Evolutionary conservation across 1,284 basidiomycete species (phyloP), one percentile per base, ranked within the genome.

Genomic region (Puccinia triticina): DNA sequence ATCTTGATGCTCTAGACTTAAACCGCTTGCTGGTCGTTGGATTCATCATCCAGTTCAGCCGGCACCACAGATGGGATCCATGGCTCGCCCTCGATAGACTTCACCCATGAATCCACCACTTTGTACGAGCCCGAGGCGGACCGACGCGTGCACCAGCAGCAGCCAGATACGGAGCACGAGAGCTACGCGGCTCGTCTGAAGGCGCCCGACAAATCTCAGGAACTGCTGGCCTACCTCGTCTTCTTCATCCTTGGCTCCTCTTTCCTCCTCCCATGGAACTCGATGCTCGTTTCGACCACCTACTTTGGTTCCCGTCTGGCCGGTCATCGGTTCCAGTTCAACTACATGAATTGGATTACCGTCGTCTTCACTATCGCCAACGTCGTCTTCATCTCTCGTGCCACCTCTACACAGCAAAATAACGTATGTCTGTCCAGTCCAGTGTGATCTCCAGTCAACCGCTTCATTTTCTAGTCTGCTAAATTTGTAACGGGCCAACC

Each of bases 341-440:
- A 34, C 64, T 77, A 77, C 40, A 77, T 77, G 59, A 77, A 77
- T 59, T 77, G 75, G 75, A 48, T 77, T 37, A 59, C 75, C 46
- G 55, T 77, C 29, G 59, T 77, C 75, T 77, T 77, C 48, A 77
- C 75, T 21, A 64, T 77, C 75, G 57, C 64, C 59, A 77, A 77
- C 57, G 75, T 77, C 34, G n/a, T 64, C 40, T 77, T 64, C 26
- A 34, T 77, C 34, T 64, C 57, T 48, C 34, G 64, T 46, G 75
- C 75, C 26, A 77, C 75, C 29, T 59, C 64, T 32, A 77, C 57
- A 29, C 75, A 77, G 64, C 64, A 66, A n/a, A 40, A 40, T n/a
- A 40, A 37, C 18, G 64, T 66, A 66, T 40, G 64, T 66, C 14
- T 23, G 14, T 16, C 21, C 18, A 2, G 26, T 66, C 4, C 23